A percentile compares a stretch with the other conserved stretches of the same genome.
phyloP scores from a whole-genome alignment of 805 yeast genomes.

The Wickerhamomyces bovis region DNA sequence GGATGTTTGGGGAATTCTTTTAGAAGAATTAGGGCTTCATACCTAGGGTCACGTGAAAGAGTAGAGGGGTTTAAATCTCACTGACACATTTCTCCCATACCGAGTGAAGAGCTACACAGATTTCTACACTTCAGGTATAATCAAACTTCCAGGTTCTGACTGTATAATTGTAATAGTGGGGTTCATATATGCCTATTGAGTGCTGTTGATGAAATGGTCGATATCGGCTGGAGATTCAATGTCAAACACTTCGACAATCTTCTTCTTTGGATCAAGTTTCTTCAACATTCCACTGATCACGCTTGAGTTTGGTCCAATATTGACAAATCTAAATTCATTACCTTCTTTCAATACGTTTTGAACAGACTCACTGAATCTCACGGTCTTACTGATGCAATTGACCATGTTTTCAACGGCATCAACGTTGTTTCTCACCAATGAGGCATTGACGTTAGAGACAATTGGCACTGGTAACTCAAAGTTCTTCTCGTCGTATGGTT shows the following conservation, averaged over 20 bases:
- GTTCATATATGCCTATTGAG: not conserved
- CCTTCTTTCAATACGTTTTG: constrained; percentile 11
- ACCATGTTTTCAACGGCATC: constrained; percentile 29
- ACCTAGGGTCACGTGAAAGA: too few relatives aligned
- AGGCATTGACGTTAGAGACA: constrained; percentile 33
- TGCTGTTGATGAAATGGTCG: not conserved
- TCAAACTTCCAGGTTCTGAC: too few relatives aligned
- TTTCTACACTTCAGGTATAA: too few relatives aligned
- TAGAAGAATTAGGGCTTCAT: not conserved
- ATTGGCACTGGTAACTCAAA: constrained; percentile 28
- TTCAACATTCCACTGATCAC: constrained; percentile 16
- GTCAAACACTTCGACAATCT: constrained; percentile 4
- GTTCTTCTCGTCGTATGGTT: constrained; percentile 6
- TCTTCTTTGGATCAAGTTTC: constrained; percentile 7
- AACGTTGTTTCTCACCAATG: constrained; percentile 17
- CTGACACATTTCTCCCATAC: too few relatives aligned
- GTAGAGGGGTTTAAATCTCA: too few relatives aligned
- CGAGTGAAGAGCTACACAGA: too few relatives aligned
- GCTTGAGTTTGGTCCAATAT: constrained; percentile 22
- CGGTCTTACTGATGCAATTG: constrained; percentile 38
- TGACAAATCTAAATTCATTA: constrained; percentile 8
- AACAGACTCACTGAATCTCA: constrained; percentile 35
- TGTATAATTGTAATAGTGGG: too few relatives aligned
- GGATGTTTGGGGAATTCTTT: not conserved
- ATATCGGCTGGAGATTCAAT: not conserved